Evolutionary conservation across 768 basidiomycete genomes (phyloP), one percentile per base, ranked within the genome.

Genomic region (Serendipita sp.): DNA sequence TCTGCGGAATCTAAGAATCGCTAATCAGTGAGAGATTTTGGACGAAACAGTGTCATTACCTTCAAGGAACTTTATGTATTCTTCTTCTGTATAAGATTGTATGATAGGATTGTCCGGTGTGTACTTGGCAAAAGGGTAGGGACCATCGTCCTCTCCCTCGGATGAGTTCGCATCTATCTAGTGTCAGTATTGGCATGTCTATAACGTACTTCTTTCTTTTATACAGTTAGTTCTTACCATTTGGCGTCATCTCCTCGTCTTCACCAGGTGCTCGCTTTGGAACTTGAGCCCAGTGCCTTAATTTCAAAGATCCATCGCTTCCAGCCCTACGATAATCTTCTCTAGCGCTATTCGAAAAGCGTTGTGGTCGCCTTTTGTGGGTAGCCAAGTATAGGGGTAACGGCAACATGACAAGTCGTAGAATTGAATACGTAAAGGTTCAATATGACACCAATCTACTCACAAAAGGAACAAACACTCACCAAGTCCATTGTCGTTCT

Each of bases 121-220:
- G 77, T 93, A 98, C 70, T 85, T 87, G 28, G 84, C 83, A 72
- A 95, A 98, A 2, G 78, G 78, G 73, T 91, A 91, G 8, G 56
- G 28, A 16, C 18, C 70, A 70, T 54, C 63, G 36, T 65, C 66
- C 7, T 44, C 44, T 8, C 45, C 64, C 51, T 66, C 15, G 30
- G 38, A 41, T 15, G 65, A 30, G 68, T 54, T 13, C 11, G 38
- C 38, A 13, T n/a, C 16, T 23, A 34, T 54, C 65, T n/a, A 66
- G 44, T 13, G 56, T 0, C 54, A 15, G 30, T 3, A 28, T 41
- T 4, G 51, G 36, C 3, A 28, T 38, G 18, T 8, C 52, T 36
- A 67, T 16, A 3, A 16, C 5, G 48, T 13, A 7, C 15, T 13
- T 11, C n/a, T 36, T 45, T 73, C 80, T 47, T 68, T 87, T 86